Conservation (phyloP, 2,329 filamentous ascomycete genomes). For the Cordyceps javanica region DNA sequence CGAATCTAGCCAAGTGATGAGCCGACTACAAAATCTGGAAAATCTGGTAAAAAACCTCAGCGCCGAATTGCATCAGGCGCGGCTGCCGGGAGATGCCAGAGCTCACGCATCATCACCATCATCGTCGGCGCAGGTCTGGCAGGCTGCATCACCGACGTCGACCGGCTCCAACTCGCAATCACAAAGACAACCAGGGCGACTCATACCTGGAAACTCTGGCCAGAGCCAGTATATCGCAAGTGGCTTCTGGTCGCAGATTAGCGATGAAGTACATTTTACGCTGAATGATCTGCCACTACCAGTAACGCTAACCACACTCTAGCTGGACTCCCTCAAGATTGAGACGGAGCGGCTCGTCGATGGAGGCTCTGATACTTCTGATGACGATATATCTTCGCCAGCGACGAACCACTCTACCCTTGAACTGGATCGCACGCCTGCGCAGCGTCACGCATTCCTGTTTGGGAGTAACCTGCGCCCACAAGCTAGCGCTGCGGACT, state of each 20-base stretch:
- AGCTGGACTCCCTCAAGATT: constrained; percentile 40
- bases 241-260: constrained; percentile 50
- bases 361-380: constrained; percentile 32
- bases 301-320: not conserved
- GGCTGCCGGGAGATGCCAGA: constrained; percentile 23
- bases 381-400: constrained; percentile 27
- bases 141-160: constrained; percentile 13
- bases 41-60: constrained; percentile 44
- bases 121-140: constrained; percentile 22
- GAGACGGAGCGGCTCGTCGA: constrained; percentile 28
- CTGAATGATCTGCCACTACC: not conserved
- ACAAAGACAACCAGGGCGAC: constrained; percentile 14
- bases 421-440: constrained; percentile 36
- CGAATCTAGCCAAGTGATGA: constrained; percentile 35
- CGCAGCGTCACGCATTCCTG: constrained; percentile 44
- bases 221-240: constrained; percentile 43
- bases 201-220: constrained; percentile 15
- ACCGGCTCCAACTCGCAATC: constrained; percentile 15
- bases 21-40: constrained; percentile 44
- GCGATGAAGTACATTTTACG: constrained; percentile 41
- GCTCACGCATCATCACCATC: constrained; percentile 8
- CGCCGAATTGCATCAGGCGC: constrained; percentile 37
- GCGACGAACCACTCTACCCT: constrained; percentile 26
- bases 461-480: constrained; percentile 39
- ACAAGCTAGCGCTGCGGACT: constrained; percentile 28